A percentile compares a stretch with the other conserved stretches of the same genome.
Evolutionary conservation across 129 eudicot species (phyloP).

Genomic region (Scalesia atractyloides): DNA sequence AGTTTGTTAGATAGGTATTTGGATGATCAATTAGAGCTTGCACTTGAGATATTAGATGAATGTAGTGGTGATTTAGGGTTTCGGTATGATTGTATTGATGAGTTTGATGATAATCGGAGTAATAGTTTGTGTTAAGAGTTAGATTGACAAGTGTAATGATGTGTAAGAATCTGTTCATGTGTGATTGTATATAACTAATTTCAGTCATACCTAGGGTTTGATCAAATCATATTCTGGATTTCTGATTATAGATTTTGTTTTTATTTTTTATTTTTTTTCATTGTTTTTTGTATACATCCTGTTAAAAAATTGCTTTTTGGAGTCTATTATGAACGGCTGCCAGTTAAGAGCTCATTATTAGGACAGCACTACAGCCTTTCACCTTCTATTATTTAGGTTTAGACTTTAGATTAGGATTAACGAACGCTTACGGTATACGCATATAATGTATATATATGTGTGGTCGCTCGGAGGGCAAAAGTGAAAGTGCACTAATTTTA

Average conservation of each 20-base stretch:
- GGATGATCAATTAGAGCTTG: slow-evolving; percentile 63
- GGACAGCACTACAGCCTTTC: no score
- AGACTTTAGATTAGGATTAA: no score
- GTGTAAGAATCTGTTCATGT: slow-evolving; percentile 4
- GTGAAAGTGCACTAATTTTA: no score
- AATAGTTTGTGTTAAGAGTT: slow-evolving; percentile 25
- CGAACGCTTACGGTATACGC: no score
- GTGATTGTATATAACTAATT: slow-evolving; percentile 29
- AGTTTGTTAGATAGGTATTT: slow-evolving; percentile 56
- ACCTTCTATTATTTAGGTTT: no score
- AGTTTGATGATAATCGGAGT: slow-evolving; percentile 27
- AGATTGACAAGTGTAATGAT: slow-evolving; percentile 7
- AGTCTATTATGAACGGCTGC: no score
- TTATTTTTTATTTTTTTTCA: no score
- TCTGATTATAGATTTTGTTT: background rate
- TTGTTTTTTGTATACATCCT: background rate
- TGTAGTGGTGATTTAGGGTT: slow-evolving; percentile 43
- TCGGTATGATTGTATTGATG: slow-evolving; percentile 34
- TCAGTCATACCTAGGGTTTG: background rate
- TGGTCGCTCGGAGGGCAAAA: no score
- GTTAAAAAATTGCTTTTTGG: no score
- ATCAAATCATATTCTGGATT: slow-evolving; percentile 1
- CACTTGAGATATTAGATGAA: slow-evolving; percentile 41
- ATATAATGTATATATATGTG: no score
- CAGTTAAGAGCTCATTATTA: no score